Evolutionary conservation across 2,329 filamentous ascomycete genomes (phyloP).

Genomic region (Escovopsis weberi): DNA sequence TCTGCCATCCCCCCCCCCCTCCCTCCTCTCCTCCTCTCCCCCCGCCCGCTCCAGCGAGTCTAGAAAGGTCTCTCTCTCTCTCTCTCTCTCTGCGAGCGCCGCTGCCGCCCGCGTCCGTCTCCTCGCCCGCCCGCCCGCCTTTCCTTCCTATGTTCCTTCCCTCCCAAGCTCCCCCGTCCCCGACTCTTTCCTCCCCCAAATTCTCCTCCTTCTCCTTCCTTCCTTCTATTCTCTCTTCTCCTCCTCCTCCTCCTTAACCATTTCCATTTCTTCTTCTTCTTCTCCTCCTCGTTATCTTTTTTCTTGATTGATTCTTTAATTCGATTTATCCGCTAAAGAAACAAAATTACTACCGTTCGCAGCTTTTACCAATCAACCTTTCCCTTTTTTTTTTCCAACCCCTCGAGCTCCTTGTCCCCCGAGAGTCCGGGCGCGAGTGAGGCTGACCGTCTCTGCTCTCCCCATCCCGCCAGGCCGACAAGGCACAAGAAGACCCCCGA

Average conservation of each 20-base stretch:
- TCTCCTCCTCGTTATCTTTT: conserved; percentile 4
- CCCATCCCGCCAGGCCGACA: not conserved
- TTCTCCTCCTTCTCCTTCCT: too few relatives aligned
- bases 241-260: not conserved
- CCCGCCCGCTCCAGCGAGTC: not conserved
- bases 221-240: too few relatives aligned
- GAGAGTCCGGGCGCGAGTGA: too few relatives aligned
- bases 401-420: not conserved
- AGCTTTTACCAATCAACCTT: too few relatives aligned
- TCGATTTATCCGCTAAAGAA: too few relatives aligned
- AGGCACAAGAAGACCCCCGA: too few relatives aligned
- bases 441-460: not conserved
- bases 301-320: too few relatives aligned
- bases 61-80: not conserved
- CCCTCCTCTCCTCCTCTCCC: conserved; percentile 1
- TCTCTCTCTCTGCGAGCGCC: not conserved
- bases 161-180: not conserved
- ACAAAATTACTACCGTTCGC: too few relatives aligned
- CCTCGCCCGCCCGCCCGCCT: conserved; percentile 1
- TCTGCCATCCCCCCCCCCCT: not conserved
- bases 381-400: not conserved
- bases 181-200: not conserved
- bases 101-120: not conserved
- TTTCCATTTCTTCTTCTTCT: conserved; percentile 2
- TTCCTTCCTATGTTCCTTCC: not conserved